Evolutionary conservation across 805 yeast genomes (phyloP), one percentile per base, ranked within the genome.

Genomic region (Yarrowia sp.): DNA sequence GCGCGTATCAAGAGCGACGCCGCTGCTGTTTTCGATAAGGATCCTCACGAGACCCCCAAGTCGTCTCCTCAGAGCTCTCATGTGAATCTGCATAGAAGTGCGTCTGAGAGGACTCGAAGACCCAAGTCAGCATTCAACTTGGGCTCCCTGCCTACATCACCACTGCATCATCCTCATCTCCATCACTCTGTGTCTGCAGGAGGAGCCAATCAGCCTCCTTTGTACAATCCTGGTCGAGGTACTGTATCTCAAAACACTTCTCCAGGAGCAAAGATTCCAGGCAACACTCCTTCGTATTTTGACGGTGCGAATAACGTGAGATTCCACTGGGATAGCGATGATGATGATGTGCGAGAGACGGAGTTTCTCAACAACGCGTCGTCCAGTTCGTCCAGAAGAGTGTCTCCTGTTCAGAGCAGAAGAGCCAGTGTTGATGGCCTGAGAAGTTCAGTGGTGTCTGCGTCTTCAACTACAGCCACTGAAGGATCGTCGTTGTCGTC

Each of bases 261-360:
- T 13, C 64, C 50, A 4, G 64, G 51, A 0, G n/a, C 22, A 33
- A 43, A 43, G 14, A 17, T 43, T 3, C 6, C 43, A 7, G 51
- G 50, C 14, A 15, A 6, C 5, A 22, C 33, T 36, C 51, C 64
- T 32, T 55, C 61, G 15, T 55, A 55, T 47, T 55, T 55, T 55
- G 61, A 55, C 1, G 61, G 61, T n/a, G 38, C 38, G 15, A 41
- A 55, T 47, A 39, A 41, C 14, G 64, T 58, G 35, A 17, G 43
- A 6, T 58, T 58, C 64, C 41, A 58, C 35, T 58, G 64, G 64
- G 64, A 58, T 10, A 43, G 51, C 14, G 64, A 58, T n/a, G 64
- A 58, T n/a, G 64, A 58, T 18, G 64, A 55, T 17, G 61, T 55
- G 9, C 61, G 51, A 8, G 51, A 58, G 33, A 58, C 64, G 11